Evolutionary conservation across 805 yeast genomes (phyloP), one percentile per base, ranked within the genome.

Genomic region (Ogataea trehalophila): DNA sequence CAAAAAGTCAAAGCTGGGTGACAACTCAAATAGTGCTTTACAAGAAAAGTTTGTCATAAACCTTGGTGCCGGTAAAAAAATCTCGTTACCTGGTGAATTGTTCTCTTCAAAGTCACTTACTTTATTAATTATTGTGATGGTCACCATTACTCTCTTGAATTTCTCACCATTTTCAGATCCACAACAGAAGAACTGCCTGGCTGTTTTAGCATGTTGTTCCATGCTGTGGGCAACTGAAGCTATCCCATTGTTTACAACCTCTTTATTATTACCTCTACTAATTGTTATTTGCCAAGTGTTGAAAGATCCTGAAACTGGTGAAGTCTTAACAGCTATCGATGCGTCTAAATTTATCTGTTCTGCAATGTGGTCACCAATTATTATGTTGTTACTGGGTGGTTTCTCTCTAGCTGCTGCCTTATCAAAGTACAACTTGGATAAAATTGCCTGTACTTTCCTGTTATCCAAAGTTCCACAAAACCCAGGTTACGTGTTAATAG

Each of bases 191-290:
- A 81, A 89, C 59, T 89, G 99, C 68, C 76, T 92, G 62, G 96
- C 97, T 0, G 71, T 92, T 5, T 74, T 94, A 41, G 75, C 86
- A 4, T 80, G 87, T 56, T 83, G 96, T 1, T 90, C 97, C 0
- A 61, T 91, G 43, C 70, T 91, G 23, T 92, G 98, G 99, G 97
- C 98, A 0, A 87, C 97, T 11, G 99, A 92, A 62, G 80, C 96
- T 0, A 80, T 92, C 53, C 98, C 98, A 6, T 71, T 92, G 39
- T 94, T 88, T 67, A 95, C 86, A 15, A 92, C 99, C 2, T 85
- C 97, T 0, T 65, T 92, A 47, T 59, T 88, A 35, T 79, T 94
- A 17, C 99, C 99, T 1, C 70, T 92, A 41, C 68, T 92, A 44
- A 80, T 89, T 37, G 95, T 94, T 1, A 65, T 81, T 0, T 72